These are phyloP conservation scores for Mucor mucedo DNA, from an alignment of 371 early-diverging fungal genomes.

Conservation along the genomic window DNA sequence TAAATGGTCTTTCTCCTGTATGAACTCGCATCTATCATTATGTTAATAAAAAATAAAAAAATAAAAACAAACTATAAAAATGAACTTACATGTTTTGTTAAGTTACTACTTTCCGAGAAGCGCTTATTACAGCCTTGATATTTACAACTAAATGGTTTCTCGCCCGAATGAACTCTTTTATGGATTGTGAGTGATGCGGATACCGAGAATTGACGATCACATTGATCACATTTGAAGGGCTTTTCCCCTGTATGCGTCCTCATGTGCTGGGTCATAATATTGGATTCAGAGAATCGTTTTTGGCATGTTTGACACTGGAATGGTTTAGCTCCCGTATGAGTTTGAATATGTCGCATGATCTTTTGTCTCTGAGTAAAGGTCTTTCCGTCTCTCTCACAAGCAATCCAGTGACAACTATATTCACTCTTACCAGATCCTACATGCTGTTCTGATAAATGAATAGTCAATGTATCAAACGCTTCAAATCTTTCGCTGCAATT, in stretches of 20 bases:
- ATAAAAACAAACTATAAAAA: background rate
- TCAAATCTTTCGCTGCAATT: conserved; percentile 59
- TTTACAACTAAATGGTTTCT: conserved; percentile 79
- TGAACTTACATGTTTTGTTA: conserved; percentile 75
- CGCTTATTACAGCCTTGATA: conserved; percentile 72
- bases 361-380: conserved; percentile 81
- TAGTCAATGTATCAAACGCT: conserved; percentile 70
- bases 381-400: conserved; percentile 72
- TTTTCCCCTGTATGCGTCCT: conserved; percentile 79
- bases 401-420: conserved; percentile 84
- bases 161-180: conserved; percentile 70
- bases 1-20: conserved; percentile 73
- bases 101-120: conserved; percentile 79
- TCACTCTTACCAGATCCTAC: conserved; percentile 71
- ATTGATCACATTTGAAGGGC: conserved; percentile 80
- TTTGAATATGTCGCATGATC: conserved; percentile 86
- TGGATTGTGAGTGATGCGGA: conserved; percentile 76
- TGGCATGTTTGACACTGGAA: conserved; percentile 79
- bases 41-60: conserved; percentile 6
- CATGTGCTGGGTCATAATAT: conserved; percentile 83
- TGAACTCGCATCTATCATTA: conserved; percentile 62
- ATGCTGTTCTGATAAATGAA: conserved; percentile 78
- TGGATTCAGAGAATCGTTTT: conserved; percentile 83
- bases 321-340: conserved; percentile 87
- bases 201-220: conserved; percentile 77